A percentile compares a stretch with the other conserved stretches of the same genome.
These are phyloP conservation scores for Fusarium protoensiforme DNA, from an alignment of 2,329 filamentous ascomycete genomes.

Conservation along the genomic window DNA sequence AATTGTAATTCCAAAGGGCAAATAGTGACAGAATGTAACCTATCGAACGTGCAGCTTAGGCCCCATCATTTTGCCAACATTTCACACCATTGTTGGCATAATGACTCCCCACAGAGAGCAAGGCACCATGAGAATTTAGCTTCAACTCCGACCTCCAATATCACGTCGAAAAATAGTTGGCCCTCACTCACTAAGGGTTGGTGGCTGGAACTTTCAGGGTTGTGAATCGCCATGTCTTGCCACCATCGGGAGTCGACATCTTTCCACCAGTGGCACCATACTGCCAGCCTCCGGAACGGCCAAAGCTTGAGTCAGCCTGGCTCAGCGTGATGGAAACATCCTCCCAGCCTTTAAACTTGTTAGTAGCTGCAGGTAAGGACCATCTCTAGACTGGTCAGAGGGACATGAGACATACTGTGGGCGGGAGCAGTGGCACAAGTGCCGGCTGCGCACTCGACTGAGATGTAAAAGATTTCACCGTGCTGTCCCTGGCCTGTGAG, in stretches of 20 bases:
- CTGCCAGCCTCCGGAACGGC: background rate
- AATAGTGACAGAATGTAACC: background rate
- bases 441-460: constrained; percentile 9
- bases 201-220: constrained; percentile 6
- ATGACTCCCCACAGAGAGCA: background rate
- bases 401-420: constrained; percentile 10
- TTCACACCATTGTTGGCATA: background rate
- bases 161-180: background rate
- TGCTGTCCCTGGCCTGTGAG: constrained; percentile 3
- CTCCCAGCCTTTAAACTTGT: constrained; percentile 8
- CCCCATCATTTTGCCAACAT: background rate
- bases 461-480: constrained; percentile 21
- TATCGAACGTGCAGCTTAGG: background rate
- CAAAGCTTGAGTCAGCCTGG: constrained; percentile 6
- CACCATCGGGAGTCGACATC: constrained; percentile 15
- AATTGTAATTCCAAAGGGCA: background rate
- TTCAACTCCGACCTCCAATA: background rate
- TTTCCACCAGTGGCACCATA: constrained; percentile 14
- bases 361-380: background rate
- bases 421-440: constrained; percentile 8
- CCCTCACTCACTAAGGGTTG: background rate
- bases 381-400: no score
- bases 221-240: constrained; percentile 11
- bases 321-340: constrained; percentile 12
- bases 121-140: background rate